phyloP scores from a whole-genome alignment of 129 eudicot genomes.

The Glebionis coronaria region DNA sequence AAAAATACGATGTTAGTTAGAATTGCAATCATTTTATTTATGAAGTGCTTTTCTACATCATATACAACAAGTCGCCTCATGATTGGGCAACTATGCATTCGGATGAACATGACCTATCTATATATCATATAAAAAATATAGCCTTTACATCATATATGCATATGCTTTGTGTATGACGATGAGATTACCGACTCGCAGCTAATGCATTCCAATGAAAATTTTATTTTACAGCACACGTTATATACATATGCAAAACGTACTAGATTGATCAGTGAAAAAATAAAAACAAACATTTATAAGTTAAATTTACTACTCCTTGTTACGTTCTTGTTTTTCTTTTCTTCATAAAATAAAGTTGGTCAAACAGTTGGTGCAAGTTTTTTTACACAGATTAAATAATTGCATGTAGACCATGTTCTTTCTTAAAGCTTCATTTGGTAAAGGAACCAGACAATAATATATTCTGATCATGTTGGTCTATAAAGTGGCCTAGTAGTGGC shows the following conservation, averaged over 20 bases:
- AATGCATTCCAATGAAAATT: too few species aligned
- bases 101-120: slow-evolving; percentile 3
- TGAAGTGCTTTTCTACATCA: slow-evolving; percentile 24
- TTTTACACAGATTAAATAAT: background rate
- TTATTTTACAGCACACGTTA: too few species aligned
- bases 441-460: slow-evolving; percentile 16
- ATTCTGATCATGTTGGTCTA: slow-evolving; percentile 48
- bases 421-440: slow-evolving; percentile 23
- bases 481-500: slow-evolving; percentile 41
- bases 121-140: background rate
- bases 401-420: slow-evolving; percentile 23
- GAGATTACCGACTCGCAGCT: too few species aligned
- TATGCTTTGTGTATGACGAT: too few species aligned
- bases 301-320: too few species aligned
- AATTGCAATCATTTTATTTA: slow-evolving; percentile 10
- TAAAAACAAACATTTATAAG: too few species aligned
- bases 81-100: slow-evolving; percentile 6
- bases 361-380: too few species aligned
- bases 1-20: slow-evolving; percentile 11
- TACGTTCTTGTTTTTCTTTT: too few species aligned
- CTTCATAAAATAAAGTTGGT: too few species aligned
- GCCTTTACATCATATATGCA: background rate
- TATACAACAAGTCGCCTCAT: slow-evolving; percentile 5
- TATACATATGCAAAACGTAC: too few species aligned
- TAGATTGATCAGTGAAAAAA: too few species aligned